phyloP scores from a whole-genome alignment of 768 basidiomycete genomes.

The Hygrocybe punicea region DNA sequence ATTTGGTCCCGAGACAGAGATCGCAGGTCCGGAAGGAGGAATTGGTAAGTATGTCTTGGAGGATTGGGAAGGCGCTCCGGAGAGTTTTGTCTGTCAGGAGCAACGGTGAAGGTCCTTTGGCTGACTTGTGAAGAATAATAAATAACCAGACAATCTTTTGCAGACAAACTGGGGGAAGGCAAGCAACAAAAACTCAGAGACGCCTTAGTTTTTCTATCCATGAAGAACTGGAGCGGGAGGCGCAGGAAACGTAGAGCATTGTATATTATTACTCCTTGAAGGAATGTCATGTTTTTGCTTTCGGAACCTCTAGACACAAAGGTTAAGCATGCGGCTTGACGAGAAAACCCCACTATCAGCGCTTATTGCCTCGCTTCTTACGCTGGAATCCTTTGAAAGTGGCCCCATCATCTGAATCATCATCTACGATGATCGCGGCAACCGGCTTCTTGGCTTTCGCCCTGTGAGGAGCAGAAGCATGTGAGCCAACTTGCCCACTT shows the following conservation, averaged over 20 bases:
- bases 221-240: conserved; percentile 50
- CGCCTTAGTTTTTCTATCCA: conserved; percentile 80
- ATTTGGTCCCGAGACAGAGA: conserved; percentile 73
- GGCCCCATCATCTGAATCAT: conserved; percentile 69
- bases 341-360: no score
- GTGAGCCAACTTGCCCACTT: conserved; percentile 20
- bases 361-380: neutral
- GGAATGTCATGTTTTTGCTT: neutral
- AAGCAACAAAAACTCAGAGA: conserved; percentile 85
- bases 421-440: conserved; percentile 46
- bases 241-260: neutral
- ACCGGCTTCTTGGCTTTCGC: conserved; percentile 24
- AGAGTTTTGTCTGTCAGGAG: conserved; percentile 98
- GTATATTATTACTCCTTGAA: neutral
- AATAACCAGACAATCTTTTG: conserved; percentile 5
- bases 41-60: conserved; percentile 79
- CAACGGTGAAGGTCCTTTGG: conserved; percentile 53
- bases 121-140: neutral
- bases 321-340: no score
- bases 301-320: neutral
- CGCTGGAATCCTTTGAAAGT: conserved; percentile 60
- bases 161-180: conserved; percentile 84
- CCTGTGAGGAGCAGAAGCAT: conserved; percentile 4
- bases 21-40: conserved; percentile 43
- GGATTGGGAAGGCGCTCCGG: conserved; percentile 95